phyloP scores from a whole-genome alignment of 1,139 yeast genomes.

The Suzukiozyma palmioleophila region DNA sequence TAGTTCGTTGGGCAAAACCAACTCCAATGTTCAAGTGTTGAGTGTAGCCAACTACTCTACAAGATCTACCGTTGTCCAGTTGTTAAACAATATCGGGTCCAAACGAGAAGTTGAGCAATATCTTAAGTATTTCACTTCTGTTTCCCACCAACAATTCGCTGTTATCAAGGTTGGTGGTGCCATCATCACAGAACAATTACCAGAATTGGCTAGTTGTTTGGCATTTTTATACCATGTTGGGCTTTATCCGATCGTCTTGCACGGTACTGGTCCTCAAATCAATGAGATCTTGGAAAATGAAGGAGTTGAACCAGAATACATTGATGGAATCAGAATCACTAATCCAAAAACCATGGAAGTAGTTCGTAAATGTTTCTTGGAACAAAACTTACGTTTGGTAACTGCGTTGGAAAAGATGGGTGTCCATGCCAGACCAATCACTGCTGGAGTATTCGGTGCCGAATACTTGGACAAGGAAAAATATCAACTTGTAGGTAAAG shows the following conservation, averaged over 20 bases:
- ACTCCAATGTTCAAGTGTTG: not conserved
- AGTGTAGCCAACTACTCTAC: conserved; percentile 44
- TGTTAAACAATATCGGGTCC: conserved; percentile 92
- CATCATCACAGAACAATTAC: conserved; percentile 88
- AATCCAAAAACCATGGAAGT: conserved; percentile 94
- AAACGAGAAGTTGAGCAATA: conserved; percentile 97
- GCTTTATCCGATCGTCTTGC: conserved; percentile 90
- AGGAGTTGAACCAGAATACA: conserved; percentile 93
- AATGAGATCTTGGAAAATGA: conserved; percentile 88
- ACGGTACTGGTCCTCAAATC: conserved; percentile 99
- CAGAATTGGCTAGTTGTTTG: conserved; percentile 89
- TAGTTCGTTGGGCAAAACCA: too few species aligned
- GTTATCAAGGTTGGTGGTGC: conserved; percentile 99
- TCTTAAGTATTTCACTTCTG: conserved; percentile 92
- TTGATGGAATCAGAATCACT: conserved; percentile 95
- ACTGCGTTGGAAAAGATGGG: conserved; percentile 96
- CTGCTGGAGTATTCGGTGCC: conserved; percentile 96
- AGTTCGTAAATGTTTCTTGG: conserved; percentile 90
- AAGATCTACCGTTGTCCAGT: conserved; percentile 90
- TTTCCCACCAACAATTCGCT: conserved; percentile 93
- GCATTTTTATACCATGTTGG: conserved; percentile 98
- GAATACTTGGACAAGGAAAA: conserved; percentile 86
- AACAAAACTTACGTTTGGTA: conserved; percentile 89
- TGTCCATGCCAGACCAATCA: conserved; percentile 96
- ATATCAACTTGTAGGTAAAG: conserved; percentile 89